phyloP scores from a whole-genome alignment of 345 rosid species.

The Microthlaspi erraticum region DNA sequence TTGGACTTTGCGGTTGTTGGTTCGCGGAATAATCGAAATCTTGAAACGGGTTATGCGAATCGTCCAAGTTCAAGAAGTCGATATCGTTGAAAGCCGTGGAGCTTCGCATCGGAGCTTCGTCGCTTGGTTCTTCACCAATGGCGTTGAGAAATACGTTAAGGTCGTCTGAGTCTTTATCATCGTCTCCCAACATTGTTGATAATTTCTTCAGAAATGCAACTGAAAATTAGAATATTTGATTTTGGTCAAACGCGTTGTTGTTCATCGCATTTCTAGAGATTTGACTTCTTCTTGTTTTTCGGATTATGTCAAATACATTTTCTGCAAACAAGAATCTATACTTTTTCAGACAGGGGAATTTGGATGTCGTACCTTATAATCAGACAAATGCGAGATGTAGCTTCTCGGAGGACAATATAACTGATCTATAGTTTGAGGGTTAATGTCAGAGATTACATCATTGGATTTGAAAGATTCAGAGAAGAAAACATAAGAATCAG shows the following conservation, averaged over 20 bases:
- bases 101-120: conserved; percentile 10
- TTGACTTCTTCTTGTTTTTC: conserved; percentile 20
- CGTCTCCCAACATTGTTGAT: conserved; percentile 21
- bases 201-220: conserved; percentile 16
- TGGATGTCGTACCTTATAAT: conserved; percentile 9
- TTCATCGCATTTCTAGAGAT: conserved; percentile 4
- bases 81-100: conserved; percentile 23
- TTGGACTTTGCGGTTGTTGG: conserved; percentile 19
- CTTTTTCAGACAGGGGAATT: conserved; percentile 4
- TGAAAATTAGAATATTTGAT: background rate
- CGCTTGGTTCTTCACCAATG: conserved; percentile 33
- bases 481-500: background rate
- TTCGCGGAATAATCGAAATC: conserved; percentile 2
- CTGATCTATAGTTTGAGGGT: background rate
- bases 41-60: conserved; percentile 35
- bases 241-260: background rate
- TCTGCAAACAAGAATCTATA: background rate
- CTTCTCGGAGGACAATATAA: background rate
- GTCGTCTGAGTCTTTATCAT: conserved; percentile 39
- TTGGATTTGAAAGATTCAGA: conserved; percentile 23
- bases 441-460: background rate
- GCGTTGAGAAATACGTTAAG: conserved; percentile 38
- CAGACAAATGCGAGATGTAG: conserved; percentile 6
- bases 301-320: background rate
- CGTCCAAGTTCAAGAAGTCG: conserved; percentile 7